phyloP scores from a whole-genome alignment of 1,139 yeast species.

The Suhomyces bokatorum region DNA sequence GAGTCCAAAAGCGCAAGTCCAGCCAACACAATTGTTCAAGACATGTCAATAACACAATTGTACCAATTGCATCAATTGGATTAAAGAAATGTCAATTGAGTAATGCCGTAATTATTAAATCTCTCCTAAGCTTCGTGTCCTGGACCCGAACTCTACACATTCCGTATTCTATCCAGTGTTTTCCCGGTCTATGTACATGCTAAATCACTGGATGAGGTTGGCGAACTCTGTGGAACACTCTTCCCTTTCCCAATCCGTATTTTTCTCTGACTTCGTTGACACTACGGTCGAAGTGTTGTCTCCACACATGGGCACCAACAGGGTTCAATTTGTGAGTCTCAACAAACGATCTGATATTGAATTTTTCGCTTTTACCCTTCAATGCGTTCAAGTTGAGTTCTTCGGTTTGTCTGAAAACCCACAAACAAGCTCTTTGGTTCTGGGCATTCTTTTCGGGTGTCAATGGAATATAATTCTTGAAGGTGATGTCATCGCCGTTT shows the following conservation, averaged over 20 bases:
- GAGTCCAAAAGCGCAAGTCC: not conserved
- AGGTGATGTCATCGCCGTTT: conserved; percentile 41
- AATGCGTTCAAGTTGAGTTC: conserved; percentile 15
- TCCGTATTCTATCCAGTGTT: not conserved
- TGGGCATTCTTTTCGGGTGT: conserved; percentile 87
- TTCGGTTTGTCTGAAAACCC: conserved; percentile 79
- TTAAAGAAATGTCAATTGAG: too few relatives aligned
- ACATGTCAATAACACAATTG: not conserved
- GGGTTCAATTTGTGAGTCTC: conserved; percentile 57
- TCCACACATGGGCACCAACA: conserved; percentile 92
- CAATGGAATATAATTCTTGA: conserved; percentile 75
- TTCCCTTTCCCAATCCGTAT: conserved; percentile 73
- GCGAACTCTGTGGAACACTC: conserved; percentile 64
- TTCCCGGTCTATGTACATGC: conserved; percentile 6
- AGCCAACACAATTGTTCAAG: not conserved
- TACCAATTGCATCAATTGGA: too few relatives aligned
- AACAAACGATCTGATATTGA: conserved; percentile 73
- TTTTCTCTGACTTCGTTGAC: conserved; percentile 64
- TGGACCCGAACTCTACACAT: too few relatives aligned
- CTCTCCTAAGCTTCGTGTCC: too few relatives aligned
- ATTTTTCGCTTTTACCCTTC: conserved; percentile 40
- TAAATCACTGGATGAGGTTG: conserved; percentile 27
- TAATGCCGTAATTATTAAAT: too few relatives aligned
- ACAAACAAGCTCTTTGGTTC: conserved; percentile 78
- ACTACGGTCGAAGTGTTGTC: conserved; percentile 80